Evolutionary conservation across 176 grass and related monocot species (phyloP).

Genomic region (Carex pumila): DNA sequence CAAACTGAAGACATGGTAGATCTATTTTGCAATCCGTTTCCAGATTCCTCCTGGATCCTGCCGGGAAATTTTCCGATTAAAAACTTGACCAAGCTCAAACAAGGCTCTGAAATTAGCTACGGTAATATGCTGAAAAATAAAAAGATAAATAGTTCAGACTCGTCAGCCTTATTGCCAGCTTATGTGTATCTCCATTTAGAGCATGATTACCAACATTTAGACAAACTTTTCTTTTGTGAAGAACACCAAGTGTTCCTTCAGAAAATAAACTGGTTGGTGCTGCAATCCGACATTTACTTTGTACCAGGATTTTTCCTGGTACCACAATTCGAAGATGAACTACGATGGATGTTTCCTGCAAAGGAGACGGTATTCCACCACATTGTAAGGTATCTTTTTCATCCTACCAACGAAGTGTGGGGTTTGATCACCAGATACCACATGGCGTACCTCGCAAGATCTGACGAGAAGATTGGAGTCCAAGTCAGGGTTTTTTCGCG

Average conservation of each 20-base stretch:
- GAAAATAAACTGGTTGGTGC: conserved; percentile 57
- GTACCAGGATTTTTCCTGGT: conserved; percentile 50
- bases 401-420: conserved; percentile 64
- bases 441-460: conserved; percentile 37
- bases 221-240: conserved; percentile 61
- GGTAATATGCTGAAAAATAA: conserved; percentile 20
- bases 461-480: conserved; percentile 38
- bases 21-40: conserved; percentile 65
- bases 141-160: conserved; percentile 12
- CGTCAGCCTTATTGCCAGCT: conserved; percentile 28
- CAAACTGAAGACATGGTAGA: conserved; percentile 31
- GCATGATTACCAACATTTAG: conserved; percentile 38
- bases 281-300: conserved; percentile 72
- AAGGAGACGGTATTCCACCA: conserved; percentile 63
- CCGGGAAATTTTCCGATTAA: conserved; percentile 25
- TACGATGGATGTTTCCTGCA: conserved; percentile 65
- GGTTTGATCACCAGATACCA: conserved; percentile 44
- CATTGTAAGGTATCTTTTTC: conserved; percentile 61
- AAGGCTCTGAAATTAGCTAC: conserved; percentile 42
- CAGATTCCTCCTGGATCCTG: conserved; percentile 44
- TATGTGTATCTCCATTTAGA: conserved; percentile 47
- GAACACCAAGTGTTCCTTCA: conserved; percentile 40
- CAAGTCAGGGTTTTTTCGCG: conserved; percentile 31
- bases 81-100: conserved; percentile 28
- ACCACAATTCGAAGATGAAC: conserved; percentile 57